Evolutionary conservation across 1,284 basidiomycete genomes (phyloP), one percentile per base, ranked within the genome.

Genomic region (Cutaneotrichosporon dermatis): DNA sequence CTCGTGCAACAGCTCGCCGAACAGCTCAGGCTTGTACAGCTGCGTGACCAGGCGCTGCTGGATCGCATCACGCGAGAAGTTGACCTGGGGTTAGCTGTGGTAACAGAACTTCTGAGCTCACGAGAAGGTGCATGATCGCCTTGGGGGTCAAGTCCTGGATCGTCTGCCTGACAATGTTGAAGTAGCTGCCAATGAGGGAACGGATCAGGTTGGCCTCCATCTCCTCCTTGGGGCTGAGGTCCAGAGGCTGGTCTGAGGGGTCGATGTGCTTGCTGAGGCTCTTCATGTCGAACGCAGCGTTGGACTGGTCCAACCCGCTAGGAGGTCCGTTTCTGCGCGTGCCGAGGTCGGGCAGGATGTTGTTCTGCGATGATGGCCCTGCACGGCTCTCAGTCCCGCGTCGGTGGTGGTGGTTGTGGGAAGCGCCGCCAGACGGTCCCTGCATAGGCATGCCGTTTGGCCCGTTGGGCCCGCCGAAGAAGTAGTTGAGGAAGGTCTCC

Each of bases 111-210:
- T 25, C 25, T 25, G 25, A 25, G 10, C 7, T 63, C 53, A 74
- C 77, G 46, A 79, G 65, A 13, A 79, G 63, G 79, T 93, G 92
- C 90, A 94, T 94, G 80, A 93, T 88, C 15, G 92, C 90, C 80
- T 99, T 99, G 41, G 96, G 96, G 15, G 99, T 86, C 62, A 98
- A 83, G 76, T 99, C 96, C 73, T 98, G 92, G 66, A 99, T 98
- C 70, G 88, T 90, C 76, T 97, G 92, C 40, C 96, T 87, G 16
- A 96, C 90, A 76, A 99, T 99, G 65, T 84, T 83, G 80, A 99
- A 99, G 82, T 99, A 99, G 12, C 90, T 92, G 35, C 87, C 85
- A 74, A 99, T 99, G 66, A 99, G 84, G 3, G 89, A 90, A 55
- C 94, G 87, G 73, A 99, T 99, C 64, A 99, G 83, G 45, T 85